These are phyloP conservation scores for Termitomyces sp. DNA, from an alignment of 768 basidiomycete species.

Conservation along the genomic window DNA sequence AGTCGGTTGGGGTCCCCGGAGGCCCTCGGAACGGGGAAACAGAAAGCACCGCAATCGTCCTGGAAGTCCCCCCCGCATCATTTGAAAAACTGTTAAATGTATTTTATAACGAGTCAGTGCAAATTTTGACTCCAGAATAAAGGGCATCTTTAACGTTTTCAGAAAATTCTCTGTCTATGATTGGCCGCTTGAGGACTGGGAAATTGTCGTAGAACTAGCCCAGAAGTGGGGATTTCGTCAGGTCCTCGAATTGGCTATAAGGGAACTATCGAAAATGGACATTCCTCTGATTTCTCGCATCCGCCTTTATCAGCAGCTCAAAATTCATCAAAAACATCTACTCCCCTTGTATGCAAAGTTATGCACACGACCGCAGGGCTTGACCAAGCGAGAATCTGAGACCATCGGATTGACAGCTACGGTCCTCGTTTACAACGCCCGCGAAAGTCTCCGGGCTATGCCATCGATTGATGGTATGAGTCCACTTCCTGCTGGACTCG, in stretches of 20 bases:
- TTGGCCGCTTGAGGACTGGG: constrained; percentile 48
- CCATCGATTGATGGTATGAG: constrained; percentile 26
- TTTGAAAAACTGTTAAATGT: constrained; percentile 49
- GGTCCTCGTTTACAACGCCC: constrained; percentile 42
- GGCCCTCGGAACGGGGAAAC: constrained; percentile 27
- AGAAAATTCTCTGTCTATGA: constrained; percentile 55
- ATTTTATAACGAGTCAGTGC: constrained; percentile 48
- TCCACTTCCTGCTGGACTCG: constrained; percentile 27
- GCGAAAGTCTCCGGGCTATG: constrained; percentile 41
- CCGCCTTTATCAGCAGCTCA: constrained; percentile 46
- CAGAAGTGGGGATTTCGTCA: constrained; percentile 43
- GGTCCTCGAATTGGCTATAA: constrained; percentile 43
- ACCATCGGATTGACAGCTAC: constrained; percentile 51
- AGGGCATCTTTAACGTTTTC: neutral
- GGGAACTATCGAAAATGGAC: constrained; percentile 20
- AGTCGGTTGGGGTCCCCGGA: constrained; percentile 22
- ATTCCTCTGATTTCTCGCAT: constrained; percentile 21
- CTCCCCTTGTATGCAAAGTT: constrained; percentile 48
- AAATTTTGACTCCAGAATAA: neutral
- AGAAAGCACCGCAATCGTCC: constrained; percentile 33
- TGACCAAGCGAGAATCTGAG: constrained; percentile 47
- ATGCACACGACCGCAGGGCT: constrained; percentile 44
- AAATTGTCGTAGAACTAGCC: constrained; percentile 45
- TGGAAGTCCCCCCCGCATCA: constrained; percentile 28
- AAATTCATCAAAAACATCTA: constrained; percentile 42